Base-by-base conservation (phyloP, 2,329 filamentous ascomycete genomes). In the Aspergillus japonicus region DNA sequence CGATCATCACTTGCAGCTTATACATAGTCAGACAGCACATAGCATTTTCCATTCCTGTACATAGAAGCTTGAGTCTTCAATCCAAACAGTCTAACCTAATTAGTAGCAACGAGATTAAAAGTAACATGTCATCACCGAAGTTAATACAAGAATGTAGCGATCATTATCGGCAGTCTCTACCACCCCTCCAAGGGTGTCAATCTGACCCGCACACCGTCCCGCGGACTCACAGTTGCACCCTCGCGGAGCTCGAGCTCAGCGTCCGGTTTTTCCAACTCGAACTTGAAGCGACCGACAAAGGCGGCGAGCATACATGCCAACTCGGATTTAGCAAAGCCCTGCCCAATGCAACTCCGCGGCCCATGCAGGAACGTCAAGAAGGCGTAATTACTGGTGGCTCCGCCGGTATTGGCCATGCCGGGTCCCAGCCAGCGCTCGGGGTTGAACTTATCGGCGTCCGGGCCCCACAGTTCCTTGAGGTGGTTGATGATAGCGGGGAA, bases 301-400 rank as follows among this genome's bases (percentile, higher is more conserved):
- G 85, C 83, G 23, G 92, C 92, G 50, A 97, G 72, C 63, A 97
- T 77, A 71, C 89, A 94, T 8, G 91, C 91, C 75, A 96, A 90
- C 80, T 97, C 94, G 0, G 89, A 86, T 71, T 87, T 89, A 0
- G 93, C 90, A 76, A 96, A 96, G 2, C 82, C 81, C 74, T 88
- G 84, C 0, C 92, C 93, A 66, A 96, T 96, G 71, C 93, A 96
- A 70, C 88, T 90, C 56, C 92, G 81, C 2, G 92, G 92, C 0
- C 93, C 93, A 72, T 96, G 91, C 60, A 96, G 74, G 76, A 96
- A 96, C 0, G 91, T 94, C 76, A 94, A 72, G 68, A 89, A 88
- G 0, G 88, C 85, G 72, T 89, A 96, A 74, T 94, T 95, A 65
- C 83, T 91, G 16, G 82, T 80, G 1, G 91, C 89, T 8, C 90